Conservation (phyloP, 1,284 basidiomycete genomes). For the Ceratobasidium sp. region DNA sequence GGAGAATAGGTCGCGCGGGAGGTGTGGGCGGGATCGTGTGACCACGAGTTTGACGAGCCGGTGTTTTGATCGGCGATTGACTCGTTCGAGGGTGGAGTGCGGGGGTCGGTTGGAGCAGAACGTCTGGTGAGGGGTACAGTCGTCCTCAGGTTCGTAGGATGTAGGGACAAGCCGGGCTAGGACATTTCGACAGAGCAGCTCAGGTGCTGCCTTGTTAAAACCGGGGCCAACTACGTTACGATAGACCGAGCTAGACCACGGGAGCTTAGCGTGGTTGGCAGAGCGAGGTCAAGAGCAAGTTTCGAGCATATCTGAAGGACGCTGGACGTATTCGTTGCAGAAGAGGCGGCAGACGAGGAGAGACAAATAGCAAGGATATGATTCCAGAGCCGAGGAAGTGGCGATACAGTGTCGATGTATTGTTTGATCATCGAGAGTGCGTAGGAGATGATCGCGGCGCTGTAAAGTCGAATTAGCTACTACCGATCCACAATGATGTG, state of each 20-base stretch:
- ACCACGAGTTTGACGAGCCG: neutral
- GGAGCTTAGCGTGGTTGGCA: constrained; percentile 32
- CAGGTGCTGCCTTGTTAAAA: constrained; percentile 5
- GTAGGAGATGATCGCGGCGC: constrained; percentile 40
- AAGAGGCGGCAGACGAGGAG: constrained; percentile 35
- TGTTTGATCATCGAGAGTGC: constrained; percentile 42
- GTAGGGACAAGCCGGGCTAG: neutral
- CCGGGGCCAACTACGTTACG: constrained; percentile 23
- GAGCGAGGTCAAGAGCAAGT: constrained; percentile 33
- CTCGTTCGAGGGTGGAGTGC: neutral
- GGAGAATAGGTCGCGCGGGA: constrained; percentile 33
- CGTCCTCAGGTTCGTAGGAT: constrained; percentile 12
- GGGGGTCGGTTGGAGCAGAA: neutral
- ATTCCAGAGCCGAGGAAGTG: constrained; percentile 40
- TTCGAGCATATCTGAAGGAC: constrained; percentile 30
- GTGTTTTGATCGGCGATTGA: constrained; percentile 29
- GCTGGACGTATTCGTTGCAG: constrained; percentile 20
- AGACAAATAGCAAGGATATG: constrained; percentile 38
- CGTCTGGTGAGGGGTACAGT: constrained; percentile 16
- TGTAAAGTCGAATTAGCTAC: neutral
- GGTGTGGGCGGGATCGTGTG: constrained; percentile 27
- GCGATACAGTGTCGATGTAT: constrained; percentile 34
- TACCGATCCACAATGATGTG: neutral
- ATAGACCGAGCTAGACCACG: constrained; percentile 37
- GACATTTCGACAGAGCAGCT: constrained; percentile 27